A percentile compares a stretch with the other conserved stretches of the same genome.
phyloP scores from a whole-genome alignment of 116 monocot species.

The Zostera marina region DNA sequence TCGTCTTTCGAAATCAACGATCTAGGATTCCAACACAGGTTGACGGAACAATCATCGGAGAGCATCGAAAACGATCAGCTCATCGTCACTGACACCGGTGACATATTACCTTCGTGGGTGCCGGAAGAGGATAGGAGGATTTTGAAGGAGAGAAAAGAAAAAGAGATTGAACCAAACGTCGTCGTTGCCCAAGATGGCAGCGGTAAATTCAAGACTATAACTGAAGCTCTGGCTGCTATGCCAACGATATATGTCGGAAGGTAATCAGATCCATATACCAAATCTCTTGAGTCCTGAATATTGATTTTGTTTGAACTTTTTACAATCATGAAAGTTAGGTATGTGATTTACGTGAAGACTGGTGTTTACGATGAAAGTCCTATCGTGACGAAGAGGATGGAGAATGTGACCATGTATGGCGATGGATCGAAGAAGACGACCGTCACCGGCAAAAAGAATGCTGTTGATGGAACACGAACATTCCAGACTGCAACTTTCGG shows the following conservation, averaged over 20 bases:
- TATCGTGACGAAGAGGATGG: constrained; percentile 27
- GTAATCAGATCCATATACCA: not conserved
- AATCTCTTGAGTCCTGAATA: not conserved
- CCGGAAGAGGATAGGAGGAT: constrained; percentile 21
- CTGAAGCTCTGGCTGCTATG: constrained; percentile 39
- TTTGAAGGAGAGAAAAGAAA: constrained; percentile 8
- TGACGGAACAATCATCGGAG: not conserved
- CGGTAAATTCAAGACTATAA: constrained; percentile 59
- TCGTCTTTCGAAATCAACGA: constrained; percentile 11
- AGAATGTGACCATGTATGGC: constrained; percentile 62
- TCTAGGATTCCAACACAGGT: not conserved
- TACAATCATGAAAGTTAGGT: constrained; percentile 9
- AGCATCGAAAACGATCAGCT: no score
- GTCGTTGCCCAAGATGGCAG: constrained; percentile 71
- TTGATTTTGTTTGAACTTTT: not conserved
- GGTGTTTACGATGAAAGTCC: constrained; percentile 56
- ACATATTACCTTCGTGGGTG: constrained; percentile 44
- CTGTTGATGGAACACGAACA: constrained; percentile 32
- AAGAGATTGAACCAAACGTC: constrained; percentile 43
- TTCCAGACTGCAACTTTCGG: constrained; percentile 59
- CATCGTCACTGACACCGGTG: constrained; percentile 3
- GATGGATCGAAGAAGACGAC: constrained; percentile 58
- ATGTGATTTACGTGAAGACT: constrained; percentile 50
- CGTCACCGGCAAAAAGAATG: constrained; percentile 49
- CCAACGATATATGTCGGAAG: constrained; percentile 36